Base-by-base conservation (phyloP, 176 grass and related monocot species). In the Eremochloa ophiuroides region DNA sequence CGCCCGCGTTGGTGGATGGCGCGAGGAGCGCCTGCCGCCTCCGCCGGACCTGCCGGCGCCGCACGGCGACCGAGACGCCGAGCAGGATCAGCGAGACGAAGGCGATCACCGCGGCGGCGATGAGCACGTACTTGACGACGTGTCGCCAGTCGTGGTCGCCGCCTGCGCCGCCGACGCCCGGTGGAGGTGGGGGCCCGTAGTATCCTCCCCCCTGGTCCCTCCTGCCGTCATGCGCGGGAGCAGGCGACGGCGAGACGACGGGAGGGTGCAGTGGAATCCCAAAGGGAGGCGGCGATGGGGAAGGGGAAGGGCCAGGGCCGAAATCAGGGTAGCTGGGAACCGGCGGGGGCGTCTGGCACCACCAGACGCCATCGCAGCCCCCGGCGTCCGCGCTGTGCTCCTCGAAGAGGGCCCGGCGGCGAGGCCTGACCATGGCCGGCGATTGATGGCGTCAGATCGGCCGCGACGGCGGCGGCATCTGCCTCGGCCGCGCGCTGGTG, bases 21-120 rank as follows among this genome's bases (percentile, higher is more conserved):
- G 34, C 59, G 13, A 83, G 71, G 23, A 84, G 66, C 44, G 71
- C 80, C 35, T 59, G 76, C 22, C 71, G 55, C 74, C 69, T 41
- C 18, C 70, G 70, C 4, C 70, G 80, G 16, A 63, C 25, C 62
- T 67, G 60, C 22, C 85, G 77, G 10, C 73, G 80, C 9, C 89
- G 83, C 22, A 88, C 71, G 76, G 80, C 70, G 50, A 82, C 69
- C 59, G 73, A 86, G 50, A 85, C 56, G 18, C 84, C 71, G 80
- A 83, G 37, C 40, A 91, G 71, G 75, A 94, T 66, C 10, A 94
- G 42, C 31, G 71, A 82, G 66, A 85, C 48, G 74, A 90, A 58
- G 5, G 50, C 61, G 75, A 91, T 37, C 17, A 83, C 62, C 5
- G 62, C 81, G 10, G 69, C 43, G 31, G 80, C 80, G 83, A 16